Evolutionary conservation across 2,329 filamentous ascomycete genomes (phyloP), one percentile per base, ranked within the genome.

Genomic region (Beauveria medogensis): DNA sequence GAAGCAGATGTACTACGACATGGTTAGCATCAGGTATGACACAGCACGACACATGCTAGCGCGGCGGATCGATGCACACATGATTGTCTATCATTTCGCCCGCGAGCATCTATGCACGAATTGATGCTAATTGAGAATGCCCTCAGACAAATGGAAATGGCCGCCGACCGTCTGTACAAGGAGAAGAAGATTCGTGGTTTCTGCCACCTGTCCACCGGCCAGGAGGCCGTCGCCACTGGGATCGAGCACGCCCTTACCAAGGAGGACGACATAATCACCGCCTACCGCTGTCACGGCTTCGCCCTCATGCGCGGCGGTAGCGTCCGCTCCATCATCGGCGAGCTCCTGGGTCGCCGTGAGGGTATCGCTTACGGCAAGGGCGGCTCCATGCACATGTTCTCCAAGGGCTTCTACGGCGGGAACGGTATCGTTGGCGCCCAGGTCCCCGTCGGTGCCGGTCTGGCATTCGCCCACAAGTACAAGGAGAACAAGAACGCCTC

Each of bases 111-210:
- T n/a, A 34, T 47, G 41, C 26, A 20, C 28, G 26, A 40, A 44
- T 30, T n/a, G 43, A 52, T 40, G 24, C 48, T 59, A 52, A 50
- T 72, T 73, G 64, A 74, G 69, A 70, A 37, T 66, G 56, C 34
- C 44, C 67, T 64, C 69, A 96, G 92, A 80, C 94, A 96, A 77
- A 96, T 99, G 94, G 94, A 99, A 80, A 96, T 99, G 93, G 92
- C 93, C 68, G 92, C 94, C 80, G 94, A 99, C 76, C 87, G 93
- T 75, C 83, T 99, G 72, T 99, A 99, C 90, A 99, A 99, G 84
- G 94, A 97, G 83, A 99, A 99, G 89, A 97, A 99, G 85, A 97
- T 99, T 71, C 90, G 94, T 71, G 94, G 94, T 80, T 99, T 99
- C 89, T 99, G 94, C 82, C 94, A 99, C 81, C 80, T 99, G 78